Evolutionary conservation across 73 alveolate genomes (phyloP), one percentile per base, ranked within the genome.

Genomic region (Effrenium voratum): DNA sequence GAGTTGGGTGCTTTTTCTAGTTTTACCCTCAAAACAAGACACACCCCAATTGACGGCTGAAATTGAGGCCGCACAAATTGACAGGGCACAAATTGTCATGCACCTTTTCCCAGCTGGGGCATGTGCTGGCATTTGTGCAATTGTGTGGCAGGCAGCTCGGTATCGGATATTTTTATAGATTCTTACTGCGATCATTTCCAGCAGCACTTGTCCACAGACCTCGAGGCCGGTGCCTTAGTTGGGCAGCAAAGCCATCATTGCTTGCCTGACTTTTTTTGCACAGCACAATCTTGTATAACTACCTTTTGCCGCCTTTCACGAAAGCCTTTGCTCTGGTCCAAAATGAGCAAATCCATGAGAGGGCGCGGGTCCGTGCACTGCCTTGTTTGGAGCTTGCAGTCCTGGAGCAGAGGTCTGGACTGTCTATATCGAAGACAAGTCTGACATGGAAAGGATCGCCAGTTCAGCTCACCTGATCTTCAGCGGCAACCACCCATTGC

Each of bases 181-280:
- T 72, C 95, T 13, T 87, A 87, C 95, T 87, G 95, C 85, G 95
- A 87, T 68, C 95, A 87, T 32, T 87, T 87, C 60, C 84, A 87
- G 85, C 95, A 87, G 72, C 81, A 87, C 24, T 59, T 87, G 47
- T 41, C 60, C 34, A 45, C 70, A 15, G 95, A 63, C 72, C 63
- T 63, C 50, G 95, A 87, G 95, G 95, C 76, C 26, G 77, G 38
- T 52, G 63, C 19, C 19, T 19, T 19, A 12, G 8, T 52, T 52
- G 63, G 19, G 26, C 63, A 19, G 19, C 63, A 52, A 8, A 52
- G 19, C 63, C 63, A 57, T 57, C n/a, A 57, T 57, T 57, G 72
- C 72, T n/a, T n/a, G n/a, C n/a, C n/a, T n/a, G n/a, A n/a, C n/a
- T n/a, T n/a, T n/a, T n/a, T n/a, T n/a, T n/a, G n/a, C n/a, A n/a